Evolutionary conservation across 2,329 filamentous ascomycete species (phyloP), one percentile per base, ranked within the genome.

Genomic region (Zymoseptoria pseudotritici): DNA sequence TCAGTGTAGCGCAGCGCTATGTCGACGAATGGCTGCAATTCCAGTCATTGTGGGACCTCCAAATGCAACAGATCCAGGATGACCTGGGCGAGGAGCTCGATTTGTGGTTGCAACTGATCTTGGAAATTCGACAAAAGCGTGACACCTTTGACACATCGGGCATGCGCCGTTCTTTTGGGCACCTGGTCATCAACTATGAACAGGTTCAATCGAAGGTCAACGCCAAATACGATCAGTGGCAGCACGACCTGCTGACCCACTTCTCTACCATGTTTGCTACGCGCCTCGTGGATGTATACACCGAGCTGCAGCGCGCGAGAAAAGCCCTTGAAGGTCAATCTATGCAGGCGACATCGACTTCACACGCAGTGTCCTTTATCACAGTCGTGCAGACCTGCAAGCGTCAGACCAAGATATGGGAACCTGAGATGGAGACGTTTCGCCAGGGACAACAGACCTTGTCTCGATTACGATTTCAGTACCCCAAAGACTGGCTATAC

Each of bases 171-270:
- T 89, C 88, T 1, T 99, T 99, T 72, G 94, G 94, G 4, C 93
- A 96, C 74, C 86, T 97, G 57, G 91, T 89, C 3, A 91, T 99
- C 70, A 93, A 99, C 73, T 99, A 99, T 71, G 94, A 97, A 69
- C 95, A 99, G 75, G 94, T 99, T 0, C 95, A 99, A 75, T 91
- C 93, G 59, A 97, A 96, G 76, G 94, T 99, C 74, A 99, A 97
- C 70, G 91, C 91, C 69, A 99, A 97, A 74, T 99, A 99, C 72
- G 95, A 99, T 72, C 93, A 97, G 74, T 99, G 95, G 94, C 94
- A 99, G 74, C 91, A 97, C 69, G 94, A 99, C 66, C 96, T 99
- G 58, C 81, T 97, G 46, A 84, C 89, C 67, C 96, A 96, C 73
- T 99, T 99, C 75, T 94, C 91, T 46, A 83, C 84, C 59, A 90